phyloP scores from a whole-genome alignment of 495 filamentous ascomycete genomes.

The Coniosporium apollinis region DNA sequence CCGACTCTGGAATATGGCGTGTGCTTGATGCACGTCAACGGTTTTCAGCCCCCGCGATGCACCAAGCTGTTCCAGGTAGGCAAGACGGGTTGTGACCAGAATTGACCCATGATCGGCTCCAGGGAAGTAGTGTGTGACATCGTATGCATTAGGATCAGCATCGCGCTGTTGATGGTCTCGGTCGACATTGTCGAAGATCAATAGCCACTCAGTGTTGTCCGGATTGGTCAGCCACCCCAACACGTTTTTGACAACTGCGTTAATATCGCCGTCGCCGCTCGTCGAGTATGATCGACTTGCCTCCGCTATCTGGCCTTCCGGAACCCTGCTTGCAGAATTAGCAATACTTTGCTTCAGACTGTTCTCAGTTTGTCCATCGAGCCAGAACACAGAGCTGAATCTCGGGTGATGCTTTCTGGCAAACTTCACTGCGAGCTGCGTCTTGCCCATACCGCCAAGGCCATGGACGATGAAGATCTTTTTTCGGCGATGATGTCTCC shows the following conservation, averaged over 20 bases:
- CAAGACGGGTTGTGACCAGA: constrained; percentile 25
- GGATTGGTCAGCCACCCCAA: constrained; percentile 21
- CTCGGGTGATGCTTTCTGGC: constrained; percentile 8
- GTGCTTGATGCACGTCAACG: neutral
- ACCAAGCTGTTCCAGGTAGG: constrained; percentile 9
- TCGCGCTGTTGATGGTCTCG: constrained; percentile 5
- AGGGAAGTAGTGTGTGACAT: constrained; percentile 23
- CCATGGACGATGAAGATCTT: constrained; percentile 2
- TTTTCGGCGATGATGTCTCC: neutral
- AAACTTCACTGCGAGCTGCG: constrained; percentile 17
- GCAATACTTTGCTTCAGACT: constrained; percentile 13
- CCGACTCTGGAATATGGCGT: neutral
- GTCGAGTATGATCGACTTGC: constrained; percentile 1
- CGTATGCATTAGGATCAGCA: constrained; percentile 16
- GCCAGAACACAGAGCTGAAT: constrained; percentile 14
- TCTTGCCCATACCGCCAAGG: constrained; percentile 16
- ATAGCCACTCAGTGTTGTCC: constrained; percentile 24
- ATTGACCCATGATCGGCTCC: constrained; percentile 24
- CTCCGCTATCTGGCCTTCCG: constrained; percentile 3
- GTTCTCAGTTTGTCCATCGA: constrained; percentile 10
- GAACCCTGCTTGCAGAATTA: constrained; percentile 7
- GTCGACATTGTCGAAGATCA: constrained; percentile 29
- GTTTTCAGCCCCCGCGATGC: neutral
- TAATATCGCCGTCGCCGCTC: constrained; percentile 1
- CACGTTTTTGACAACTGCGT: constrained; percentile 13